Conservation (phyloP, 352 stramenopile genomes). For the Phytophthora macrochlamydospora region DNA sequence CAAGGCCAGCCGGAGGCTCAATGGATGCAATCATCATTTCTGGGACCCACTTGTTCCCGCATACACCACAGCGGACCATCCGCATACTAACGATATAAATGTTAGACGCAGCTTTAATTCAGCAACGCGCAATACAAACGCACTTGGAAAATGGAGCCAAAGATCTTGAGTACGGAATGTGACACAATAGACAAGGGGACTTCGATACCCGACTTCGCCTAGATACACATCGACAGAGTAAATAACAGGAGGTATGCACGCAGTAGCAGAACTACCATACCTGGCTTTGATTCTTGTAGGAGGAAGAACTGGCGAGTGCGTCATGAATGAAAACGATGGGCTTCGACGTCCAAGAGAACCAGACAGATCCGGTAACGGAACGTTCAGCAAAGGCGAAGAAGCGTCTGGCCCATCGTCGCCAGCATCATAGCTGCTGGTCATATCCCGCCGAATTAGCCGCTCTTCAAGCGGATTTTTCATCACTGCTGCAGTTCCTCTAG, state of each 20-base stretch:
- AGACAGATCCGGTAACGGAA: conserved; percentile 38
- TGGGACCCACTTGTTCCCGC: conserved; percentile 98
- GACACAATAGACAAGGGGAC: conserved; percentile 94
- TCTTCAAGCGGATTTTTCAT: conserved; percentile 73
- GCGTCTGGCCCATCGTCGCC: conserved; percentile 43
- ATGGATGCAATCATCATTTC: conserved; percentile 94
- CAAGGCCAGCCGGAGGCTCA: conserved; percentile 76
- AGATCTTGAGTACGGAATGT: conserved; percentile 97
- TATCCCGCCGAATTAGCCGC: conserved; percentile 35
- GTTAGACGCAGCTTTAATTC: too few relatives aligned
- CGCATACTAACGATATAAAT: conserved; percentile 83
- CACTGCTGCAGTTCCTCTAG: conserved; percentile 76
- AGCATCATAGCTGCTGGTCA: conserved; percentile 47
- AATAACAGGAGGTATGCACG: neutral
- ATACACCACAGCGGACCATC: conserved; percentile 96
- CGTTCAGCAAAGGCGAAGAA: conserved; percentile 42
- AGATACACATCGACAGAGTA: conserved; percentile 1
- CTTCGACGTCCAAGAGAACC: conserved; percentile 48
- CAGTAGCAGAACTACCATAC: conserved; percentile 16
- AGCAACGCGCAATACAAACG: conserved; percentile 5
- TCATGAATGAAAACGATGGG: conserved; percentile 46
- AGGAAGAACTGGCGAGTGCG: conserved; percentile 19
- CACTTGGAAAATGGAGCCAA: conserved; percentile 96
- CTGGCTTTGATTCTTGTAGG: conserved; percentile 34
- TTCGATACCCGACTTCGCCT: conserved; percentile 53